phyloP scores from a whole-genome alignment of 2,329 filamentous ascomycete species.

The Chaetomium olivaceum region DNA sequence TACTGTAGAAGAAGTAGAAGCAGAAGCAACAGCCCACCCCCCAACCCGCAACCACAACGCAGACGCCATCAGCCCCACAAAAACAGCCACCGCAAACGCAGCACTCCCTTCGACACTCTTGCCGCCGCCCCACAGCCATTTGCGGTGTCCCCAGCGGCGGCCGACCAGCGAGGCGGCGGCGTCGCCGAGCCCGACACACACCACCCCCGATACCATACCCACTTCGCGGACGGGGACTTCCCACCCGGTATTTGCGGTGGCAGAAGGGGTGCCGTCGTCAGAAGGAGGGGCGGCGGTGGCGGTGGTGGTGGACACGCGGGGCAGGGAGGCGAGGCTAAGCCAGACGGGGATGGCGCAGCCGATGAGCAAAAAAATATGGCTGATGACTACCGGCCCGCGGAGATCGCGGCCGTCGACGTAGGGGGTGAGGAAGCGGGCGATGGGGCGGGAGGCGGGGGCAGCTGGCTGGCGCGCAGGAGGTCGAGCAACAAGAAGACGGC shows the following conservation, averaged over 20 bases:
- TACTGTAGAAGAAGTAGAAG: not conserved
- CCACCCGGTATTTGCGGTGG: slow-evolving; percentile 58
- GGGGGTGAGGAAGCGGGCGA: slow-evolving; percentile 84
- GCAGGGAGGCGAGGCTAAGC: slow-evolving; percentile 74
- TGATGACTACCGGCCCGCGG: slow-evolving; percentile 89
- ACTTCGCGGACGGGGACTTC: slow-evolving; percentile 72
- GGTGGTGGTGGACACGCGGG: slow-evolving; percentile 29
- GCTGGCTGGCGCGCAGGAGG: slow-evolving; percentile 82
- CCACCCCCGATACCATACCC: slow-evolving; percentile 87
- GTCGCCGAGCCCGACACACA: slow-evolving; percentile 94
- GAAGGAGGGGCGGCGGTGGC: slow-evolving; percentile 39
- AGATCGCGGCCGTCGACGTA: slow-evolving; percentile 95
- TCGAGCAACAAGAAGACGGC: slow-evolving; percentile 87
- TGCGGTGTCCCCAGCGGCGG: slow-evolving; percentile 77
- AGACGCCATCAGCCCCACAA: slow-evolving; percentile 67
- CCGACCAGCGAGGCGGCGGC: slow-evolving; percentile 90
- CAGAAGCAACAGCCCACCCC: slow-evolving; percentile 59
- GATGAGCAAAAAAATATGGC: slow-evolving; percentile 92
- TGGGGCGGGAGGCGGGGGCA: slow-evolving; percentile 81
- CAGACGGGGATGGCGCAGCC: slow-evolving; percentile 94
- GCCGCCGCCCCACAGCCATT: slow-evolving; percentile 96
- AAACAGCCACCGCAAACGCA: slow-evolving; percentile 82
- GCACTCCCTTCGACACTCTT: slow-evolving; percentile 88
- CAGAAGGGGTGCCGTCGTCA: not conserved
- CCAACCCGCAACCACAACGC: slow-evolving; percentile 75